Evolutionary conservation across 2,329 filamentous ascomycete species (phyloP), one percentile per base, ranked within the genome.

Genomic region (Didymella sp.): DNA sequence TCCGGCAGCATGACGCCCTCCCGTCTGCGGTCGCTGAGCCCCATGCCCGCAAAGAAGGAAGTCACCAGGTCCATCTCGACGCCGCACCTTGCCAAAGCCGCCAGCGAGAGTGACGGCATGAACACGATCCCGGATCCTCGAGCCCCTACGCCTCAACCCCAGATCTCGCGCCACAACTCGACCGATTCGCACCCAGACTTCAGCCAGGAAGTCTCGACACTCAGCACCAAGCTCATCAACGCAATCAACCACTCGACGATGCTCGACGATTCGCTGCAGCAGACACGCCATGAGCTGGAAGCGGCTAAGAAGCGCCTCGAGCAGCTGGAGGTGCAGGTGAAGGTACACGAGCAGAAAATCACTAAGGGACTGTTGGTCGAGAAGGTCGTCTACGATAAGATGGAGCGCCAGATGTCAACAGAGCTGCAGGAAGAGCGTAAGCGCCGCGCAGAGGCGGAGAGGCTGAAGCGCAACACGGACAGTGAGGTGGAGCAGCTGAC

Each of bases 181-280:
- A 77, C 61, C 79, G 81, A 61, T 71, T 83, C 70, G 72, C 83
- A 87, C 65, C 85, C 84, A 19, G 86, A 89, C 66, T 72, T 89
- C 40, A 88, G 84, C 72, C 82, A 82, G 63, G 95, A 98, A 77
- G 91, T 99, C 25, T 91, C 94, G 7, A 87, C 91, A 6, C 82
- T 99, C 28, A 98, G 92, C 78, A 94, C 92, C 45, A 99, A 99
- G 77, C 87, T 99, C 61, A 94, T 99, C 68, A 94, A 95, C 72
- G 94, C 95, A 41, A 97, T 99, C 78, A 99, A 99, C 74, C 90
- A 96, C 76, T 93, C 97, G 77, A 97, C 93, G 7, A 88, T 85
- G 21, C 84, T 99, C 41, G 95, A 98, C 76, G 95, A 99, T 76
- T 90, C 87, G 11, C 82, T 99, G 17, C 89, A 91, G 46, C 87